These are phyloP conservation scores for Pichia cephalocereana DNA, from an alignment of 805 yeast genomes.

Conservation along the genomic window DNA sequence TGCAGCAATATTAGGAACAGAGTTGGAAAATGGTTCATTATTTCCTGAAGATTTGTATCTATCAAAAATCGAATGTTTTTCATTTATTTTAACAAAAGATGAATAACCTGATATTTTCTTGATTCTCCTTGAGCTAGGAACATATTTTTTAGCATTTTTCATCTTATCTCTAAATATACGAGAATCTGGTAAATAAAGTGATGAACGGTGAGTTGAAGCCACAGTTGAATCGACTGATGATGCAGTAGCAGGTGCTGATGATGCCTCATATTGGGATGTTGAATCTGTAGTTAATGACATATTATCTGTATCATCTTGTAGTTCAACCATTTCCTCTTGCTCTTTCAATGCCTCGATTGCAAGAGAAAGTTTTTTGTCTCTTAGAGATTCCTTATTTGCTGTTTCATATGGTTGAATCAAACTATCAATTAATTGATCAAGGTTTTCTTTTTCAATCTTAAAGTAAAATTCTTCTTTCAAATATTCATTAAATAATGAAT, in stretches of 20 bases:
- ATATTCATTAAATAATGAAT: constrained; percentile 67
- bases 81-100: constrained; percentile 44
- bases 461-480: constrained; percentile 61
- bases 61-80: constrained; percentile 31
- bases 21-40: background rate
- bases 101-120: constrained; percentile 22
- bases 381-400: constrained; percentile 28
- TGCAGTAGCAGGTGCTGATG: background rate
- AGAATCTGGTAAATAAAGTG: constrained; percentile 10
- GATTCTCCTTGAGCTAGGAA: constrained; percentile 14
- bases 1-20: background rate
- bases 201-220: background rate
- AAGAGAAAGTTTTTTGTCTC: constrained; percentile 26
- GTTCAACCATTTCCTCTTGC: constrained; percentile 4
- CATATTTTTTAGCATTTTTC: constrained; percentile 6
- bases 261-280: background rate
- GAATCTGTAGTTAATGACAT: background rate
- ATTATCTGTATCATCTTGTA: background rate
- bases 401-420: constrained; percentile 38
- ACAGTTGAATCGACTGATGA: background rate
- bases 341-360: constrained; percentile 21
- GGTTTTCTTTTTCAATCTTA: constrained; percentile 56
- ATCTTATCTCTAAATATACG: constrained; percentile 9
- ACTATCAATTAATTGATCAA: constrained; percentile 44
- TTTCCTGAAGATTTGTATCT: constrained; percentile 11